Conservation (phyloP, 2,329 filamentous ascomycete genomes). For the Metarhizium album region DNA sequence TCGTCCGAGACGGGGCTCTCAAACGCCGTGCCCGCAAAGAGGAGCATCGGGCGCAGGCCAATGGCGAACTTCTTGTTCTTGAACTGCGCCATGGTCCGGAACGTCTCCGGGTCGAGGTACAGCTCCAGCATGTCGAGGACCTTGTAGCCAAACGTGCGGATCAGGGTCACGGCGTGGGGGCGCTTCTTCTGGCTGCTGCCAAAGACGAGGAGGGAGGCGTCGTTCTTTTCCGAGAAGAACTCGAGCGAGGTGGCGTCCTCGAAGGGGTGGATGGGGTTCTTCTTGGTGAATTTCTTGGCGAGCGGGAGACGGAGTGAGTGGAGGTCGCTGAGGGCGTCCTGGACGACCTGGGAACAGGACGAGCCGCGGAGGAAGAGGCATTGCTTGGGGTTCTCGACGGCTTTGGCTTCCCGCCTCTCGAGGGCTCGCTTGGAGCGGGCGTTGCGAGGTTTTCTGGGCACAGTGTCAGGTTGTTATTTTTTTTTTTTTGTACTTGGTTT, state of each 20-base stretch:
- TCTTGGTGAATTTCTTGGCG: conserved; percentile 89
- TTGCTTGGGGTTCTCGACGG: conserved; percentile 79
- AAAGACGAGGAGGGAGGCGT: conserved; percentile 76
- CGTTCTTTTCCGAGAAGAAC: conserved; percentile 96
- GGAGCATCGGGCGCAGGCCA: conserved; percentile 77
- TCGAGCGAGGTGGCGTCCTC: conserved; percentile 80
- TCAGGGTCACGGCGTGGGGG: conserved; percentile 78
- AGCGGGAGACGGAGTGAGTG: conserved; percentile 75
- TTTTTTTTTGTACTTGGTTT: background rate
- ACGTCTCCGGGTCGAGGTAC: conserved; percentile 64
- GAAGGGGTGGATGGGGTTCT: conserved; percentile 91
- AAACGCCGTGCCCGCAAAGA: conserved; percentile 84
- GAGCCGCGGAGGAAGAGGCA: conserved; percentile 85
- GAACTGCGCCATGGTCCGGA: conserved; percentile 62
- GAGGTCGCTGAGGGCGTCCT: conserved; percentile 77
- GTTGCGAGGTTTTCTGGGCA: conserved; percentile 46
- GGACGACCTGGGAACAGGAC: conserved; percentile 69
- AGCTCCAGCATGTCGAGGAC: conserved; percentile 93
- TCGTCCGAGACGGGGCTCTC: conserved; percentile 69
- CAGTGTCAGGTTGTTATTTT: too few relatives aligned
- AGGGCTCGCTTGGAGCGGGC: conserved; percentile 91
- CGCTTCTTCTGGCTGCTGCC: conserved; percentile 86
- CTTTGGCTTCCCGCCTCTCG: conserved; percentile 84
- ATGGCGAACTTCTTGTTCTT: conserved; percentile 65
- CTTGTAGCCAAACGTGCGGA: conserved; percentile 75